These are phyloP conservation scores for Xylaria flabelliformis DNA, from an alignment of 495 filamentous ascomycete genomes.

Conservation along the genomic window DNA sequence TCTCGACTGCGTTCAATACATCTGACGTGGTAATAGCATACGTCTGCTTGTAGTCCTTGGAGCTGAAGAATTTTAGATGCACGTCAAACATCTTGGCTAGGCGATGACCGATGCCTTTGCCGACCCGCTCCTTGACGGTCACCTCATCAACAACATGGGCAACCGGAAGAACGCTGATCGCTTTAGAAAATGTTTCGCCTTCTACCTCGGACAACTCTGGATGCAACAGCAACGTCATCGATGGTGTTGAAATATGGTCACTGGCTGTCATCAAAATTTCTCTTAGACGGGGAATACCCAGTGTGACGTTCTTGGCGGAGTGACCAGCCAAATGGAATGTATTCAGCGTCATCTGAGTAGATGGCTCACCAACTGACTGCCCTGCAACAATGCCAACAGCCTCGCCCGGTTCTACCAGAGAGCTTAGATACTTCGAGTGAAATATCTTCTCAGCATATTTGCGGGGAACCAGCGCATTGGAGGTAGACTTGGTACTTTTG, in stretches of 20 bases:
- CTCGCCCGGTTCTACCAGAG: conserved; percentile 93
- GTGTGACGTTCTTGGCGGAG: conserved; percentile 96
- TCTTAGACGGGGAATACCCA: conserved; percentile 94
- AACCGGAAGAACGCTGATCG: conserved; percentile 86
- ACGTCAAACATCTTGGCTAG: conserved; percentile 86
- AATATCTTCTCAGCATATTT: conserved; percentile 82
- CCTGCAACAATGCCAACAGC: conserved; percentile 97
- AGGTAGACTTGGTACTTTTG: conserved; percentile 48
- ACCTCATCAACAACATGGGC: conserved; percentile 86
- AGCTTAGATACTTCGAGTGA: conserved; percentile 90
- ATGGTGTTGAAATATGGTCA: conserved; percentile 82
- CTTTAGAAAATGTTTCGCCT: conserved; percentile 84
- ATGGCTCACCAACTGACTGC: conserved; percentile 95
- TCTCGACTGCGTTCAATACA: conserved; percentile 79
- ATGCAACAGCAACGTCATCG: conserved; percentile 86
- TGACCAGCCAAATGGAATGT: conserved; percentile 99
- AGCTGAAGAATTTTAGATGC: conserved; percentile 80
- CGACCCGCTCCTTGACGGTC: conserved; percentile 76
- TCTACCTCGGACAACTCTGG: conserved; percentile 72
- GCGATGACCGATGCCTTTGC: conserved; percentile 65
- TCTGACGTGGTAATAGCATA: conserved; percentile 83
- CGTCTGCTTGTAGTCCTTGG: conserved; percentile 78
- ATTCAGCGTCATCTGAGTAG: conserved; percentile 99
- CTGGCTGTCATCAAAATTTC: conserved; percentile 99
- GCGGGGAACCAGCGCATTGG: conserved; percentile 57